Evolutionary conservation across 768 basidiomycete genomes (phyloP).

Genomic region (Kwoniella europaea): DNA sequence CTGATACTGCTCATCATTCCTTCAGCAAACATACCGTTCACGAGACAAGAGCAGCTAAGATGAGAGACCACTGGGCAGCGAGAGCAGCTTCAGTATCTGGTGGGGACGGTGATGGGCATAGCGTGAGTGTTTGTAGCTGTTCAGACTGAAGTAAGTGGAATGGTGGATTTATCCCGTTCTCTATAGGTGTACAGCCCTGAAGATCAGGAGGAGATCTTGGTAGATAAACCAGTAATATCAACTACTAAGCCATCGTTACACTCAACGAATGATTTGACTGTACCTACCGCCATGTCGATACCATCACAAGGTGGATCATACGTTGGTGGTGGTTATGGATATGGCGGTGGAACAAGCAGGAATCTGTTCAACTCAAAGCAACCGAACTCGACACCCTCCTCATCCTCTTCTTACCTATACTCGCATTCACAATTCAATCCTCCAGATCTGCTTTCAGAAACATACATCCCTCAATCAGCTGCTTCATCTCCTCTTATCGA

Average conservation of each 20-base stretch:
- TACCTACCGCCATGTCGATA: not conserved
- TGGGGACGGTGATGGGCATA: not conserved
- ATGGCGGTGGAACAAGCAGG: not conserved
- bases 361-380: not conserved
- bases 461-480: not conserved
- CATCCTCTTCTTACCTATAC: not conserved
- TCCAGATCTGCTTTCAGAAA: not conserved
- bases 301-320: not conserved
- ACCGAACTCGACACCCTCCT: not conserved
- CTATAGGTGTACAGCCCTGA: not conserved
- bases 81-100: conserved; percentile 12
- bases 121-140: not conserved
- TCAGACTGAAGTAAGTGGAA: not conserved
- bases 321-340: not conserved
- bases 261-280: too few relatives aligned
- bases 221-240: not conserved
- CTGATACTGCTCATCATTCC: too few relatives aligned
- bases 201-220: not conserved
- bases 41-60: conserved; percentile 7
- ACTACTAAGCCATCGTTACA: not conserved
- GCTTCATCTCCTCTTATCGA: conserved; percentile 2
- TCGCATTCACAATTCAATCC: not conserved
- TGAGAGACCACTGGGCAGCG: conserved; percentile 8
- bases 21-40: conserved; percentile 4
- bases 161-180: not conserved